Conservation (phyloP, 768 basidiomycete genomes). For the Pleurotus eryngii region DNA sequence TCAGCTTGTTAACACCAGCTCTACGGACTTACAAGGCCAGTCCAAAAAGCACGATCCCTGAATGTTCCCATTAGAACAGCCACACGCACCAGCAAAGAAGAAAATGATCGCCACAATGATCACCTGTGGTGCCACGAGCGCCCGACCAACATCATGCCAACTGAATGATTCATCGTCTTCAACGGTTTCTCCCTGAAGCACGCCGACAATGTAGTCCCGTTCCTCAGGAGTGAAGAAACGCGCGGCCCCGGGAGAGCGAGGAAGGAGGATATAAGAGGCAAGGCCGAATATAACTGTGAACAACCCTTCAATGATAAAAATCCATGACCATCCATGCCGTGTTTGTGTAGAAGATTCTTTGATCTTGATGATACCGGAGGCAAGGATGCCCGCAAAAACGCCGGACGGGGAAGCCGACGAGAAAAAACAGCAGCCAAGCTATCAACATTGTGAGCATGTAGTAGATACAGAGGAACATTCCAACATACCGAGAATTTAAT, state of each 20-base stretch:
- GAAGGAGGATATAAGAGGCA: slow-evolving; percentile 44
- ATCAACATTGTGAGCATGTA: slow-evolving; percentile 31
- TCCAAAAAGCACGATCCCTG: slow-evolving; percentile 42
- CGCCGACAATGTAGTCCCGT: slow-evolving; percentile 42
- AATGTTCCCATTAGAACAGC: neutral
- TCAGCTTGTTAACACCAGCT: neutral
- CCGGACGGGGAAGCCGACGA: slow-evolving; percentile 55
- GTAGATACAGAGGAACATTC: slow-evolving; percentile 11
- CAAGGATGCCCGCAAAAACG: slow-evolving; percentile 68
- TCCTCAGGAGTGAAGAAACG: slow-evolving; percentile 51
- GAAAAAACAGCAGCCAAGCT: slow-evolving; percentile 48
- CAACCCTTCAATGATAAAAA: slow-evolving; percentile 63
- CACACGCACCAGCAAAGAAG: slow-evolving; percentile 46
- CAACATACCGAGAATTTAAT: slow-evolving; percentile 43
- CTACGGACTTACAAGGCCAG: slow-evolving; percentile 42
- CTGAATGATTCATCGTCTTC: slow-evolving; percentile 43
- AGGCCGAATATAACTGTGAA: slow-evolving; percentile 61
- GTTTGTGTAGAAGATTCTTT: slow-evolving; percentile 28
- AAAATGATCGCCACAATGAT: slow-evolving; percentile 45
- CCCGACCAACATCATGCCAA: slow-evolving; percentile 51
- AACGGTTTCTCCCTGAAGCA: slow-evolving; percentile 38
- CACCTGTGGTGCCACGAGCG: slow-evolving; percentile 51
- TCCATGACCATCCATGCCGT: slow-evolving; percentile 54
- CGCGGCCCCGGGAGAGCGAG: slow-evolving; percentile 38
- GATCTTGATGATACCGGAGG: slow-evolving; percentile 62